These are phyloP conservation scores for Vararia minispora DNA, from an alignment of 768 basidiomycete genomes.

Conservation along the genomic window DNA sequence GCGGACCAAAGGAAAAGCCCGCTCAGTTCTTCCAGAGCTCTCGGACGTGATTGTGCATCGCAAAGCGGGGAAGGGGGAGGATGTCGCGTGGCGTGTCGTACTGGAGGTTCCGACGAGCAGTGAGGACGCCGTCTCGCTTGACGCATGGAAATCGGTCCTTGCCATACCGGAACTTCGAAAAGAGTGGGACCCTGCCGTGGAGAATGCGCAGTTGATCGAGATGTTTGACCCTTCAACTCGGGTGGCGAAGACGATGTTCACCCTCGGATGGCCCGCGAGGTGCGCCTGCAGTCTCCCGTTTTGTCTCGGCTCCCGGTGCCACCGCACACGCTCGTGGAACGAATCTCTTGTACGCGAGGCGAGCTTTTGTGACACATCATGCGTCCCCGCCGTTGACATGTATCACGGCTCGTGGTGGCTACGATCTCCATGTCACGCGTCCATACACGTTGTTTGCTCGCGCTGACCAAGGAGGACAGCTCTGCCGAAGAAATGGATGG, in stretches of 20 bases:
- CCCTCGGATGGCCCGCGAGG: constrained; percentile 96
- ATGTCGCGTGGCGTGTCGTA: constrained; percentile 70
- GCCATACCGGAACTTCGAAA: constrained; percentile 79
- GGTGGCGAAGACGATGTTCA: constrained; percentile 84
- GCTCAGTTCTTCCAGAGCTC: constrained; percentile 45
- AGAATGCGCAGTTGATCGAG: constrained; percentile 72
- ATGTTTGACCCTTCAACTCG: constrained; percentile 78
- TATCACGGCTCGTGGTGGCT: too few species aligned
- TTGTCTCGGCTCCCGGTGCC: background rate
- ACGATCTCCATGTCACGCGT: too few species aligned
- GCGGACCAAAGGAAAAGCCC: constrained; percentile 52
- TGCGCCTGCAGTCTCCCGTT: constrained; percentile 28
- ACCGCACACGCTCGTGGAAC: too few species aligned
- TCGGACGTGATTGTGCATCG: constrained; percentile 73
- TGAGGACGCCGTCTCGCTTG: constrained; percentile 49
- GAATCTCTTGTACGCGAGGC: too few species aligned
- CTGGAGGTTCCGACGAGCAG: constrained; percentile 66
- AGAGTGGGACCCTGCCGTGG: constrained; percentile 93
- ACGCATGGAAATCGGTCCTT: constrained; percentile 73
- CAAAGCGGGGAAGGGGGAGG: constrained; percentile 54
- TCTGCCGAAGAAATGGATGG: too few species aligned
- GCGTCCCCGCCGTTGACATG: too few species aligned
- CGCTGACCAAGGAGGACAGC: too few species aligned
- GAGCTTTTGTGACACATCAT: too few species aligned
- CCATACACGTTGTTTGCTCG: too few species aligned